A percentile compares a stretch with the other conserved stretches of the same genome.
These are phyloP conservation scores for Tetradesmus lagerheimii DNA, from an alignment of 139 green algal genomes.

Conservation along the genomic window DNA sequence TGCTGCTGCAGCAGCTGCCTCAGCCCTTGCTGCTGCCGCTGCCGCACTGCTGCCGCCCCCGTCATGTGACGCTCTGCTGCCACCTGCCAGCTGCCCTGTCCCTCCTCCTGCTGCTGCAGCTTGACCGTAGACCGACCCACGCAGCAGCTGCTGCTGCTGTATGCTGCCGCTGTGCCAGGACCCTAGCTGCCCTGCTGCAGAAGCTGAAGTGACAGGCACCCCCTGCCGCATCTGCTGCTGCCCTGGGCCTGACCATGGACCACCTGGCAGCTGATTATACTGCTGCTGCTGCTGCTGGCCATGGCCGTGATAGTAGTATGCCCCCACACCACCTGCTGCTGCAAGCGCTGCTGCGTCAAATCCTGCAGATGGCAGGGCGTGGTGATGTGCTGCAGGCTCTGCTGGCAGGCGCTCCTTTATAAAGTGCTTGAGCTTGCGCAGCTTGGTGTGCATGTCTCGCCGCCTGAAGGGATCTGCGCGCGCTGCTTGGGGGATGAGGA, in stretches of 20 bases:
- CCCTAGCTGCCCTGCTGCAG: background rate
- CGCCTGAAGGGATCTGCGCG: background rate
- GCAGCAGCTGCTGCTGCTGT: background rate
- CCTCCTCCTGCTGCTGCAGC: background rate
- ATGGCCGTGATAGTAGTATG: background rate
- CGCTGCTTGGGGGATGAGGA: slow-evolving; percentile 39
- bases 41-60: background rate
- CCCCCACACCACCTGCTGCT: background rate
- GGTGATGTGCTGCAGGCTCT: background rate
- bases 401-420: slow-evolving; percentile 31
- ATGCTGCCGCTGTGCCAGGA: background rate
- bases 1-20: background rate
- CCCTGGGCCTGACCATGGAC: background rate
- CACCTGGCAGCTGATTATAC: background rate
- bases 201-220: background rate
- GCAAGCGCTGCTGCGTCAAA: background rate
- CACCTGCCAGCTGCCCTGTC: background rate
- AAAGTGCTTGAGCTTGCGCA: slow-evolving; percentile 44
- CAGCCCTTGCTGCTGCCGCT: background rate
- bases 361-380: background rate
- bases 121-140: background rate
- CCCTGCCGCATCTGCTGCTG: slow-evolving; percentile 25
- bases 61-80: background rate
- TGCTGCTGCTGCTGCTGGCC: slow-evolving; percentile 15
- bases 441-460: slow-evolving; percentile 41